These are phyloP conservation scores for Rhizopus stolonifer DNA, from an alignment of 371 early-diverging fungal genomes.

Conservation along the genomic window DNA sequence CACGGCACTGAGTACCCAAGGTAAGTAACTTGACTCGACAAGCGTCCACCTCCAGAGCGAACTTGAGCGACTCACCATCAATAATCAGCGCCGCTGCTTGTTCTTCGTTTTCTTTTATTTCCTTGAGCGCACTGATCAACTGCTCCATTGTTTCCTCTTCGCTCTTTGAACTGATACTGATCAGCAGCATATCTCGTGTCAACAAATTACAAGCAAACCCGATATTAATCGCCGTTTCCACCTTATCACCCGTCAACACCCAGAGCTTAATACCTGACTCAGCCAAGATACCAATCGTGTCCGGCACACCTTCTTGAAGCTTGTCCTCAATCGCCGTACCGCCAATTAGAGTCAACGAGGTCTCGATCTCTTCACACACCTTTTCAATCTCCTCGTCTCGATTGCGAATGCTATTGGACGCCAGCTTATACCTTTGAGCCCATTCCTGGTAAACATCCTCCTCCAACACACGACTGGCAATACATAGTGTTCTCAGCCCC, in stretches of 20 bases:
- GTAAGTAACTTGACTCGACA: constrained; percentile 62
- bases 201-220: constrained; percentile 87
- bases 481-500: constrained; percentile 89
- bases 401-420: constrained; percentile 77
- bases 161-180: constrained; percentile 68
- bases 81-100: constrained; percentile 78
- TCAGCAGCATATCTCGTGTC: constrained; percentile 62
- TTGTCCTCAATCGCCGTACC: constrained; percentile 92
- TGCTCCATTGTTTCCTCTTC: constrained; percentile 65
- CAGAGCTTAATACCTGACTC: constrained; percentile 93
- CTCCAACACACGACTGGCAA: constrained; percentile 77
- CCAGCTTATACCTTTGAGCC: constrained; percentile 74
- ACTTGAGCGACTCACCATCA: constrained; percentile 87
- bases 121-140: constrained; percentile 31
- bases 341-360: constrained; percentile 70
- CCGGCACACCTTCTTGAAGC: constrained; percentile 93
- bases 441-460: constrained; percentile 79
- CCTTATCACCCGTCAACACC: constrained; percentile 99
- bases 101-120: constrained; percentile 30
- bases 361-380: constrained; percentile 84
- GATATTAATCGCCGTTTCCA: constrained; percentile 97
- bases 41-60: constrained; percentile 64
- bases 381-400: constrained; percentile 80
- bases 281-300: constrained; percentile 85
- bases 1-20: constrained; percentile 67